phyloP scores from a whole-genome alignment of 2,329 filamentous ascomycete genomes.

The Berkeleyomyces rouxiae region DNA sequence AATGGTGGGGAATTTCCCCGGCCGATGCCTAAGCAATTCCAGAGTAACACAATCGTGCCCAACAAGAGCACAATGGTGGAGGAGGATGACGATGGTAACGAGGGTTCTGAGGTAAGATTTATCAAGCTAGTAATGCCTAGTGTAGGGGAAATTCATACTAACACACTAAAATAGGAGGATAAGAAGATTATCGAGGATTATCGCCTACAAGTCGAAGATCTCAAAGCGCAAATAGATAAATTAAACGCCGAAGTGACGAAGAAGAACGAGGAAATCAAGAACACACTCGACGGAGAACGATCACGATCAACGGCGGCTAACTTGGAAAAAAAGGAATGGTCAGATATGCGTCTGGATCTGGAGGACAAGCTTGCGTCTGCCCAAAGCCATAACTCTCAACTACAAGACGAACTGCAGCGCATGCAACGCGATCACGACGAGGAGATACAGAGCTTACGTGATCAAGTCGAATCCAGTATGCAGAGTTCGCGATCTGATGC shows the following conservation, averaged over 20 bases:
- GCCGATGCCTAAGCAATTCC: slow-evolving; percentile 75
- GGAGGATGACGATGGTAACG: slow-evolving; percentile 59
- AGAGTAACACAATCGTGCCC: slow-evolving; percentile 89
- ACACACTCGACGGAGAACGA: slow-evolving; percentile 41
- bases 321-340: slow-evolving; percentile 54
- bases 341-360: slow-evolving; percentile 45
- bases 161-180: background rate
- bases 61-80: slow-evolving; percentile 98
- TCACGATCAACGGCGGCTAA: slow-evolving; percentile 33
- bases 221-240: slow-evolving; percentile 58
- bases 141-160: background rate
- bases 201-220: slow-evolving; percentile 60
- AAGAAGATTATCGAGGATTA: slow-evolving; percentile 32
- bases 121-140: background rate
- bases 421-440: slow-evolving; percentile 51
- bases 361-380: slow-evolving; percentile 61
- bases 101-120: slow-evolving; percentile 26
- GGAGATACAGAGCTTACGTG: slow-evolving; percentile 44
- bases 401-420: slow-evolving; percentile 64
- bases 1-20: slow-evolving; percentile 51
- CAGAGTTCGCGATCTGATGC: slow-evolving; percentile 1
- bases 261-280: slow-evolving; percentile 55
- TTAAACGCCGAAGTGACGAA: slow-evolving; percentile 53
- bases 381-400: slow-evolving; percentile 58
- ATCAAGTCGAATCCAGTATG: slow-evolving; percentile 34